Conservation (phyloP, 2,329 filamentous ascomycete genomes). For the Epichloe brachyelytri region DNA sequence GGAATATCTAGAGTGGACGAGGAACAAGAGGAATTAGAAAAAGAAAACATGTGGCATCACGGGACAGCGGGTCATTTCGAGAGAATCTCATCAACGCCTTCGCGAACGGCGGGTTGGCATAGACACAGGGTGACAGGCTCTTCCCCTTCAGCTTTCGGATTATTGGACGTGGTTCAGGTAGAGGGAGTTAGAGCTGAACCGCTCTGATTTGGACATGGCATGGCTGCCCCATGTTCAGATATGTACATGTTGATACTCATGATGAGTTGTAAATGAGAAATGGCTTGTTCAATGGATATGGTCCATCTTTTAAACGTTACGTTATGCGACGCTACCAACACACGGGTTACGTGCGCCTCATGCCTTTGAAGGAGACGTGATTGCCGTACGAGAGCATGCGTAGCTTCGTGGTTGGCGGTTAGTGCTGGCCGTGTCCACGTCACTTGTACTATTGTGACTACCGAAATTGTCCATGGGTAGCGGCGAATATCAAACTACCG, state of each 20-base stretch:
- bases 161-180: neutral
- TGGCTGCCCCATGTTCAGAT: neutral
- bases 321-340: too few species aligned
- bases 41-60: neutral
- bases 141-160: neutral
- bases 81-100: neutral
- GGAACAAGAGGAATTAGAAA: neutral
- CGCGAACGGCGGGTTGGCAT: conserved; percentile 1
- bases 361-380: too few species aligned
- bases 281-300: too few species aligned
- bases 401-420: too few species aligned
- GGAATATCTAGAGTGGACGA: neutral
- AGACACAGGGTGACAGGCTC: neutral
- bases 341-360: too few species aligned
- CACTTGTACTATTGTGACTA: too few species aligned
- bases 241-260: neutral
- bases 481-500: too few species aligned
- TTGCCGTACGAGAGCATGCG: too few species aligned
- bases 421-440: too few species aligned
- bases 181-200: neutral
- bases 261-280: neutral
- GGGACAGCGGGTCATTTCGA: neutral
- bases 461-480: too few species aligned
- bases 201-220: neutral
- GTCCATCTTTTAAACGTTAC: too few species aligned